phyloP scores from a whole-genome alignment of 805 yeast genomes.

The Candida fluviatilis region DNA sequence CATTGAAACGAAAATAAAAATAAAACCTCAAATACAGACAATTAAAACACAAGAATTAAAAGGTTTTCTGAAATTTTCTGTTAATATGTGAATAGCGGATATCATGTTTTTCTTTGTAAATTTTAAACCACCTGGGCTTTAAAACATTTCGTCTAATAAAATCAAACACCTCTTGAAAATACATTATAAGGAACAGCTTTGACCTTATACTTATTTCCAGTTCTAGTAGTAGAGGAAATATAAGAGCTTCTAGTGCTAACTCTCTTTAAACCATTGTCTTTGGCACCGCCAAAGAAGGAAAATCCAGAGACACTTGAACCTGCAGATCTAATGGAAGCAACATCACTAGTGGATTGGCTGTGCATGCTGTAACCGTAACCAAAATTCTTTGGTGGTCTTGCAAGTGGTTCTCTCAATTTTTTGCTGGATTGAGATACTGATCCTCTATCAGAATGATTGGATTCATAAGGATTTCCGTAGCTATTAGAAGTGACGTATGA shows the following conservation, averaged over 20 bases:
- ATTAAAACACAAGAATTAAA: neutral
- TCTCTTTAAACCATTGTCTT: slow-evolving; percentile 6
- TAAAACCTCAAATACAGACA: neutral
- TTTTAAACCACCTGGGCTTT: slow-evolving; percentile 5
- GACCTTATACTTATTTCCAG: slow-evolving; percentile 23
- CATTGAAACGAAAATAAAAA: neutral
- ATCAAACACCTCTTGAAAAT: slow-evolving; percentile 8
- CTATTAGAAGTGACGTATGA: neutral
- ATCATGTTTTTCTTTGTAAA: neutral
- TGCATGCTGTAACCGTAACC: neutral
- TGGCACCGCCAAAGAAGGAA: slow-evolving; percentile 15
- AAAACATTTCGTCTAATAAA: slow-evolving; percentile 1
- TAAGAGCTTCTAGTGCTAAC: neutral
- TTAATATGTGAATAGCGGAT: neutral
- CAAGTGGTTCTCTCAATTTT: neutral
- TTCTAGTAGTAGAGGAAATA: neutral
- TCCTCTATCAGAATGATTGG: neutral
- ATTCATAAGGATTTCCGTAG: neutral
- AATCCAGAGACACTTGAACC: slow-evolving; percentile 22
- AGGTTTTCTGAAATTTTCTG: neutral
- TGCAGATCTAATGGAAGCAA: slow-evolving; percentile 14
- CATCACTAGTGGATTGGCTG: slow-evolving; percentile 9
- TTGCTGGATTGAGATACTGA: neutral
- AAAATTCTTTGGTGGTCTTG: neutral
- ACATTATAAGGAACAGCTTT: slow-evolving; percentile 20